Evolutionary conservation across 306 rosid species (phyloP), one percentile per base, ranked within the genome.

Genomic region (Senna siamea): DNA sequence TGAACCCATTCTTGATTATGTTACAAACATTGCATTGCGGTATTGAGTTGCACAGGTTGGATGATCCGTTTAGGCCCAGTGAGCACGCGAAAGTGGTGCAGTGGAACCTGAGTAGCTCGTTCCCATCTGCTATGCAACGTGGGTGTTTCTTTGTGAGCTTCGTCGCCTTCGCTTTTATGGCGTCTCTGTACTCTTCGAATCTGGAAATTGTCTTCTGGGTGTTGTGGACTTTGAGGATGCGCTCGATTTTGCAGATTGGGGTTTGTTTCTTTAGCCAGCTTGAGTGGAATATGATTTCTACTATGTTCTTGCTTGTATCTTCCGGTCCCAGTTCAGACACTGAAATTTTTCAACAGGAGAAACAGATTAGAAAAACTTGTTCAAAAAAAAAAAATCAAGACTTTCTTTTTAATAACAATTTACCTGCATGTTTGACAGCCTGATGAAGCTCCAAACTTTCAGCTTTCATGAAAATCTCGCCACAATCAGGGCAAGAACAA

Each of bases 231-330:
- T 94, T 94, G 5, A 94, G 95, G 60, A 94, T 88, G 38, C 99
- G 85, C 44, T 92, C 95, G 54, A 94, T 94, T 80, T 89, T 85
- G 89, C 97, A 94, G 43, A 94, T 83, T 19, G 97, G 98, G 5
- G 92, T 55, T 75, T 94, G 84, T 68, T 92, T 92, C 82, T 90
- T 92, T 38, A 94, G 86, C 99, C 99, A 94, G 87, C 99, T 94
- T 0, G 99, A 94, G 37, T 94, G 97, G 81, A 94, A 94, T 85
- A 94, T 94, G 44, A 94, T 94, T 52, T 94, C 98, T 63, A 94
- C 99, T 84, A 94, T 92, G 89, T 94, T 94, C 87, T 89, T 94
- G 99, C 99, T 94, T 1, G 99, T 90, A 80, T 94, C 99, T 65
- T 94, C 96, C 6, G 89, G 85, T 19, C 92, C 98, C 72, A 94